A percentile compares a stretch with the other conserved stretches of the same genome.
Conservation (phyloP, 495 filamentous ascomycete species). For the Penicillium diatomitis region DNA sequence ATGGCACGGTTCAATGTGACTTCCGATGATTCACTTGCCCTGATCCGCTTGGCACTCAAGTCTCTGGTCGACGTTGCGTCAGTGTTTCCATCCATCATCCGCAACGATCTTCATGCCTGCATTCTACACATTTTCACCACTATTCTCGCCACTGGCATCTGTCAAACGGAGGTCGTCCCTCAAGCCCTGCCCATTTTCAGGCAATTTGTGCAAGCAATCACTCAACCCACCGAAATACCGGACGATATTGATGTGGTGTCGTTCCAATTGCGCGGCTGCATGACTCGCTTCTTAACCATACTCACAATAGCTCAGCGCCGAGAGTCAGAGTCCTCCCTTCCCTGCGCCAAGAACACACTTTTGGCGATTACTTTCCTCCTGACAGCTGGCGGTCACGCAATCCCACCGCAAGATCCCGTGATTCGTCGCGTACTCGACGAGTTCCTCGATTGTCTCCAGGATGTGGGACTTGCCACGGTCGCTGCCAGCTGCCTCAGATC, state of each 20-base stretch:
- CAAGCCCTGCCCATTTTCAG: slow-evolving; percentile 87
- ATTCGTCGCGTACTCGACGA: slow-evolving; percentile 62
- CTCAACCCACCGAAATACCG: slow-evolving; percentile 29
- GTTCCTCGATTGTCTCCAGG: slow-evolving; percentile 75
- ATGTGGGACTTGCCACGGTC: slow-evolving; percentile 69
- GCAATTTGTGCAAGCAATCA: slow-evolving; percentile 73
- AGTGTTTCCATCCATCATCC: slow-evolving; percentile 93
- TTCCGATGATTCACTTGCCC: slow-evolving; percentile 69
- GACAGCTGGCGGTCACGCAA: slow-evolving; percentile 62
- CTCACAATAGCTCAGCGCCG: slow-evolving; percentile 76
- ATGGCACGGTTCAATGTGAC: slow-evolving; percentile 50
- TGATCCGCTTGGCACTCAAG: slow-evolving; percentile 72
- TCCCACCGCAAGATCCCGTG: slow-evolving; percentile 64
- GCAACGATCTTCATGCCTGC: slow-evolving; percentile 91
- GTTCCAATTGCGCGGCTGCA: slow-evolving; percentile 60
- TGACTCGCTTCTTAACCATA: slow-evolving; percentile 70
- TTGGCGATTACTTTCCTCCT: slow-evolving; percentile 82
- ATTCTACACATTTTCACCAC: slow-evolving; percentile 95
- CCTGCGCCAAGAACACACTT: slow-evolving; percentile 89
- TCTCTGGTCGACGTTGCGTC: slow-evolving; percentile 89
- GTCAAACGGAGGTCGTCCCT: slow-evolving; percentile 81
- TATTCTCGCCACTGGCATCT: slow-evolving; percentile 77
- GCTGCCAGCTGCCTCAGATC: slow-evolving; percentile 81
- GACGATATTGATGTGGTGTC: slow-evolving; percentile 30
- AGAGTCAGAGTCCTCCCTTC: slow-evolving; percentile 67